Percentiles rank a stretch among this genome's conserved stretches.
phyloP scores from a whole-genome alignment of 2,329 filamentous ascomycete species.

The Aspergillus sp. region DNA sequence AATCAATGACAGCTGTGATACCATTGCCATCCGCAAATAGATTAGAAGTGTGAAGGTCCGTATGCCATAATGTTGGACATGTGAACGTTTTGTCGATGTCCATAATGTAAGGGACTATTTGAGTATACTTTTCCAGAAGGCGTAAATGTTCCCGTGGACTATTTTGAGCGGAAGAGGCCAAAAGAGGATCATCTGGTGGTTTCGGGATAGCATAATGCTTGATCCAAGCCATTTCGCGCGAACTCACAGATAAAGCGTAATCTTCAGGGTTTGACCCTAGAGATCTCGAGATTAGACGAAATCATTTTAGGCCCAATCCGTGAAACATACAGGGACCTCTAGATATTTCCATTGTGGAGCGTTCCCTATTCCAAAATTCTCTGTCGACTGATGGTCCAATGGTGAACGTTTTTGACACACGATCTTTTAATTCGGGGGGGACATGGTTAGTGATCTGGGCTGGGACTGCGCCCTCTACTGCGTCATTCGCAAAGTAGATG shows the following conservation, averaged over 20 bases:
- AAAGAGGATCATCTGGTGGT: slow-evolving; percentile 13
- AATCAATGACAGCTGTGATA: slow-evolving; percentile 36
- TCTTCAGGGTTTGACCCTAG: slow-evolving; percentile 23
- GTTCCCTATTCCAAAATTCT: slow-evolving; percentile 26
- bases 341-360: slow-evolving; percentile 23
- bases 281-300: too few relatives aligned
- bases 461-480: slow-evolving; percentile 21
- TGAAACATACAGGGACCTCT: slow-evolving; percentile 30
- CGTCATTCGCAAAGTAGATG: slow-evolving; percentile 26
- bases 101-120: slow-evolving; percentile 19
- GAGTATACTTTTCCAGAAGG: slow-evolving; percentile 24
- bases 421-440: slow-evolving; percentile 18
- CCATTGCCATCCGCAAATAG: slow-evolving; percentile 27
- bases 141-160: slow-evolving; percentile 19
- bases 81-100: slow-evolving; percentile 13
- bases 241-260: slow-evolving; percentile 23
- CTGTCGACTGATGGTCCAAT: slow-evolving; percentile 28
- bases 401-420: slow-evolving; percentile 22
- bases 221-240: slow-evolving; percentile 28
- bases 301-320: too few relatives aligned
- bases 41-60: slow-evolving; percentile 29
- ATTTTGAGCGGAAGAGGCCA: slow-evolving; percentile 15
- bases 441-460: slow-evolving; percentile 18
- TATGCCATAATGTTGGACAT: slow-evolving; percentile 29
- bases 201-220: slow-evolving; percentile 16